phyloP scores from a whole-genome alignment of 192 early-diverging fungal genomes.

The Backusella tuberculispora region DNA sequence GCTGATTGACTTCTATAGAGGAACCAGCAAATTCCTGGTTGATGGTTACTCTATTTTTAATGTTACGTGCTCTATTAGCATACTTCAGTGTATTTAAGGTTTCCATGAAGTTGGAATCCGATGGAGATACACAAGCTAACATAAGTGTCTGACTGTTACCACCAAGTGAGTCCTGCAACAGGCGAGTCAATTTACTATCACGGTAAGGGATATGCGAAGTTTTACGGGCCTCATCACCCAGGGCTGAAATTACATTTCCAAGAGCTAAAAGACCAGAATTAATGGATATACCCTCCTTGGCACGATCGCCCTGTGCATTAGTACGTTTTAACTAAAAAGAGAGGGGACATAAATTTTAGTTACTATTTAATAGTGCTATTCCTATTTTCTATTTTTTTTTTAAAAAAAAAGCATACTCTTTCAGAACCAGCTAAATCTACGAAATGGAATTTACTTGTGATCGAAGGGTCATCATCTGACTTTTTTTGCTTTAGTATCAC shows the following conservation, averaged over 20 bases:
- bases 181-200: constrained; percentile 94
- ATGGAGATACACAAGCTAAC: constrained; percentile 91
- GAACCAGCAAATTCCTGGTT: constrained; percentile 58
- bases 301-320: constrained; percentile 87
- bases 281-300: constrained; percentile 96
- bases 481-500: constrained; percentile 82
- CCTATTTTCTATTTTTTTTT: not conserved
- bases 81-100: constrained; percentile 96
- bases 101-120: constrained; percentile 85
- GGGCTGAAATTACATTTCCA: constrained; percentile 96
- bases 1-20: constrained; percentile 56
- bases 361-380: not conserved
- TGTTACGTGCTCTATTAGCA: constrained; percentile 95
- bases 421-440: constrained; percentile 98
- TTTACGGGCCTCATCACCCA: constrained; percentile 76
- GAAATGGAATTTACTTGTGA: constrained; percentile 90
- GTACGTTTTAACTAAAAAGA: constrained; percentile 79
- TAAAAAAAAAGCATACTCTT: constrained; percentile 47
- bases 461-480: constrained; percentile 37
- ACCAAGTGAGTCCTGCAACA: constrained; percentile 96
- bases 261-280: constrained; percentile 94
- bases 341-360: not conserved
- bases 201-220: constrained; percentile 91
- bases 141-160: constrained; percentile 95
- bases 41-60: constrained; percentile 81